Evolutionary conservation across 495 filamentous ascomycete genomes (phyloP), one percentile per base, ranked within the genome.

Genomic region (Podospora anserina): DNA sequence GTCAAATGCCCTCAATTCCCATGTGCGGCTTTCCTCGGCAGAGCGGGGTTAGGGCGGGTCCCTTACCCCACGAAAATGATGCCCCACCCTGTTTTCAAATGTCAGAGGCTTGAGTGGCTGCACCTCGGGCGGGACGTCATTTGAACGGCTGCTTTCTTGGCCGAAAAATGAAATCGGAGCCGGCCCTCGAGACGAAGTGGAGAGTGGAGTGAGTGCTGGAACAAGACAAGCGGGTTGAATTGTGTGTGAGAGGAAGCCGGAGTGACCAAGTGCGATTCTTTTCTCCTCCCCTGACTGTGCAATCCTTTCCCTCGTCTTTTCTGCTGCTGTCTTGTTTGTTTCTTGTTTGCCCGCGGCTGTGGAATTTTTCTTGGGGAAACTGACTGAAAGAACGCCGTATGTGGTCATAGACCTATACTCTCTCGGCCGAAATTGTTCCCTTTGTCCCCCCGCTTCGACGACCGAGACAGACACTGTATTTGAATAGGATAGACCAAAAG

Each of bases 51-150:
- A 49, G 39, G 39, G 39, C 39, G 61, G 27, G 28, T 62, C 15
- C 39, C 53, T 39, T 64, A 55, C 66, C 61, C 19, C 63, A 59
- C 70, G 70, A 65, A 68, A 65, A 69, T 71, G 39, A 23, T 23
- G 39, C 39, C 39, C 39, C 73, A 63, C 66, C 55, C 68, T 65
- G 55, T 61, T 68, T 70, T 75, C 72, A 74, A 77, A 76, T 77
- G 69, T 63, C 63, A 70, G 63, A 61, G 53, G 39, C 30, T 67
- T 63, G 19, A 77, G 75, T 77, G 75, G 75, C 30, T 54, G 54
- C 34, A 16, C 61, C 13, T 61, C 56, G 57, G 57, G 59, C 63
- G 62, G 65, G 71, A 77, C 75, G 75, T 77, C 74, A 77, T 76
- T 76, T 66, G 68, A 65, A 44, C 13, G 3, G 27, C n/a, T 5